Evolutionary conservation across 768 basidiomycete genomes (phyloP), one percentile per base, ranked within the genome.

Genomic region (Rhizopogon vulgaris): DNA sequence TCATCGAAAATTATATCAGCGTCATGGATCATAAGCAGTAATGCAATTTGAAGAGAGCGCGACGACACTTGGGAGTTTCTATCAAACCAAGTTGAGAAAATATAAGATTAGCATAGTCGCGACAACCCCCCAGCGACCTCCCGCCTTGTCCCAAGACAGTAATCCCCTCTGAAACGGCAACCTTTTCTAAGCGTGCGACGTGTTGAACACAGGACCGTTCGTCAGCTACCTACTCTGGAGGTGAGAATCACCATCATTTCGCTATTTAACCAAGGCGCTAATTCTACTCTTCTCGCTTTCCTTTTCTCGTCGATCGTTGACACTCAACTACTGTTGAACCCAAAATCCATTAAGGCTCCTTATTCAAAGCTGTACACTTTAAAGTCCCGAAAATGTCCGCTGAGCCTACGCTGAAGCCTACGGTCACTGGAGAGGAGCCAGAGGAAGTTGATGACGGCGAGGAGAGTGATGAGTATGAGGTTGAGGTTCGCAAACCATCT

Each of bases 381-480:
- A 18, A 12, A 55, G 17, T 9, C 2, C 18, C 8, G 3, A 55
- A 17, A 37, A 67, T 67, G 66, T 46, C 61, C 27, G 46, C 60
- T 41, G 52, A 65, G 49, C 57, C 63, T 24, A 15, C 53, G 1
- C 18, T 40, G 9, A 55, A 69, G 30, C 54, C 59, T 4, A 42
- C 51, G 9, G 9, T 43, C 37, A 0, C 6, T 0, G 40, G 54
- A 18, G 56, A 60, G 34, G 41, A 37, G 25, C n/a, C 32, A 7
- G 53, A 58, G 12, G 56, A 53, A 27, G 2, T 5, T 18, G 47
- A 57, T 6, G 60, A 59, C 1, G 65, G 48, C 11, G 67, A 69
- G n/a, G 63, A 68, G 27, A 65, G 57, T 27, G 65, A 66, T 18
- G n/a, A 15, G 1, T 69, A 67, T 42, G 65, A 62, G 0, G 2